Evolutionary conservation across 306 rosid species (phyloP), one percentile per base, ranked within the genome.

Genomic region (Carpinus viminea): DNA sequence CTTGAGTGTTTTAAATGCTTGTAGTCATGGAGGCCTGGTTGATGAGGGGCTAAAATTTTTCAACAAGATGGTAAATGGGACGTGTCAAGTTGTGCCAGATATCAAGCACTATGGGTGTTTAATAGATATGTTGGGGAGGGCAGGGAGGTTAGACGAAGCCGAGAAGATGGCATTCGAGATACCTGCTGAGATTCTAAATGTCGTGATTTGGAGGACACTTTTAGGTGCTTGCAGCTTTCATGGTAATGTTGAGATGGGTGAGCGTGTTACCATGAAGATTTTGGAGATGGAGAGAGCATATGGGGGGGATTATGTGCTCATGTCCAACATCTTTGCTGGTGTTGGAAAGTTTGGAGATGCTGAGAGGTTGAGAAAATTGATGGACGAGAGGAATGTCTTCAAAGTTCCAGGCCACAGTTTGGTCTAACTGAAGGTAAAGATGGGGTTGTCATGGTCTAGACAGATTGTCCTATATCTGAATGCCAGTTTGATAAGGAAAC

Each of bases 281-380:
- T 48, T 88, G 73, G 89, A 86, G 80, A 77, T 86, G 84, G 88
- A 90, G 85, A 76, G 80, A 74, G 79, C 83, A 72, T 83, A 88
- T 70, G 89, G 94, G 45, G 97, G 95, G 72, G 97, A 92, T 82
- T 92, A 90, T 78, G 95, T 92, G 76, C 93, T 90, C 70, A 90
- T 92, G 95, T 92, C 91, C 73, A 92, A 92, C 82, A 92, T 88
- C 34, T 87, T 92, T 74, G 82, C 85, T 28, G 86, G 91, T 69
- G 93, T 76, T 84, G 97, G 97, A 48, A 90, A 90, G 86, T 87
- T 71, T 46, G 57, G 81, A 18, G 97, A 90, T 81, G 90, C 87
- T 31, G 95, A 88, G 89, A 83, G 80, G 83, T 76, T 85, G 77
- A 92, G 97, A 82, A 85, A 84, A 78, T 50, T 86, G 86, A 81